These are phyloP conservation scores for Chimonanthus praecox DNA, from an alignment of 164 flowering plant species.

Conservation along the genomic window DNA sequence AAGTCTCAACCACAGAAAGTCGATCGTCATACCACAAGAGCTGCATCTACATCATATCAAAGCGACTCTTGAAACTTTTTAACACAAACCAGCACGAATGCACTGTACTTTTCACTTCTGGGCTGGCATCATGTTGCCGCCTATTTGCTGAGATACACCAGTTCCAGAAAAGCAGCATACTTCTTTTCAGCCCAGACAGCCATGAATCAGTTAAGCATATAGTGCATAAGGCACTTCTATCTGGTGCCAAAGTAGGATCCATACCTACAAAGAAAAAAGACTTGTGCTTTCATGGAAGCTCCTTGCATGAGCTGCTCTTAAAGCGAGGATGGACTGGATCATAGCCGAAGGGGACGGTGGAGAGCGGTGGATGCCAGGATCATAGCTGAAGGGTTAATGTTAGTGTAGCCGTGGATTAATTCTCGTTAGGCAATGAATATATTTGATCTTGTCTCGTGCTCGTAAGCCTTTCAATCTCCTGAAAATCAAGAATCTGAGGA, in stretches of 20 bases:
- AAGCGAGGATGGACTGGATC: not conserved
- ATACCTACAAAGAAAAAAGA: not conserved
- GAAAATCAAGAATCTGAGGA: no score
- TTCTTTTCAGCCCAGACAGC: constrained; percentile 4
- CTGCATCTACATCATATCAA: not conserved
- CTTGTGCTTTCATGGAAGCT: not conserved
- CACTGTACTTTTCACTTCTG: constrained; percentile 5
- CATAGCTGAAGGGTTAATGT: no score
- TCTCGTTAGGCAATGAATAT: no score
- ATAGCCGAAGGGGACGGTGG: no score
- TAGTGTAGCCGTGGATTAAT: no score
- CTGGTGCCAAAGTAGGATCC: constrained; percentile 5
- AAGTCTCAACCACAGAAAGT: not conserved
- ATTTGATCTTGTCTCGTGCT: no score
- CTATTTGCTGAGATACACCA: constrained; percentile 7
- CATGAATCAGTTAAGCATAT: constrained; percentile 1
- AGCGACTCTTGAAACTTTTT: constrained; percentile 2
- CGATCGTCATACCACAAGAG: not conserved
- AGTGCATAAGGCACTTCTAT: not conserved
- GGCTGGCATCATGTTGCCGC: constrained; percentile 5
- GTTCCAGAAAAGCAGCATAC: constrained; percentile 7
- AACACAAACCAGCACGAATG: constrained; percentile 1
- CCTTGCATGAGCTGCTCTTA: constrained; percentile 3
- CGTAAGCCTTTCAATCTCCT: no score
- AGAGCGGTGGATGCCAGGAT: no score